Evolutionary conservation across 148 eudicot species (phyloP).

Genomic region (Fagopyrum tataricum): DNA sequence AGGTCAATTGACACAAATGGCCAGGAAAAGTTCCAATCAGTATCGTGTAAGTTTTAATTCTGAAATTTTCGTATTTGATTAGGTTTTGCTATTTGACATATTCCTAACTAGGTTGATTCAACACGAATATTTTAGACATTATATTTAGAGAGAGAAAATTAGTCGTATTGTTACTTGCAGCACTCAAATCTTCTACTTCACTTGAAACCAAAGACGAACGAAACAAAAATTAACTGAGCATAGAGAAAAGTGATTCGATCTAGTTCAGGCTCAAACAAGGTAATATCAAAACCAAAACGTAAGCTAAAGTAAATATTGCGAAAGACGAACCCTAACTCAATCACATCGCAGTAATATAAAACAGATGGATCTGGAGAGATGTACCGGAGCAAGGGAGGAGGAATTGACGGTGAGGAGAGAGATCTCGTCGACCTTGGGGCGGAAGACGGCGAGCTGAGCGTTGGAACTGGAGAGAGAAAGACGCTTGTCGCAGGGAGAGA

Average conservation of each 20-base stretch:
- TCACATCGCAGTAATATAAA: neutral
- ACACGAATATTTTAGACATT: too few relatives aligned
- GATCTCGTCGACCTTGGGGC: constrained; percentile 77
- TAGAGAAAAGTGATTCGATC: neutral
- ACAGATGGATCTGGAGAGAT: neutral
- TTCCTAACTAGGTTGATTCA: neutral
- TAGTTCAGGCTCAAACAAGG: neutral
- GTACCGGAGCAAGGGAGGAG: constrained; percentile 49
- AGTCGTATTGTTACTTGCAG: neutral
- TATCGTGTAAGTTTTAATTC: neutral
- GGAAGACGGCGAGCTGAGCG: constrained; percentile 51
- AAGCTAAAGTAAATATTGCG: neutral
- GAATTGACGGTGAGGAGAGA: constrained; percentile 65
- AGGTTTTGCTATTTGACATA: neutral
- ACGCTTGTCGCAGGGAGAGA: constrained; percentile 59
- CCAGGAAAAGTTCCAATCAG: neutral
- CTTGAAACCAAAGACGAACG: neutral
- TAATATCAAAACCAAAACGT: neutral
- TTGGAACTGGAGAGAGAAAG: constrained; percentile 34
- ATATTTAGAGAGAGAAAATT: too few relatives aligned
- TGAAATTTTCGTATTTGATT: neutral
- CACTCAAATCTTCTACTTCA: neutral
- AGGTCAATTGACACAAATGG: neutral
- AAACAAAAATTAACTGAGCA: neutral
- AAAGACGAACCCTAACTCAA: neutral